Conservation (phyloP, 129 eudicot genomes). For the Ambrosia trifida region DNA sequence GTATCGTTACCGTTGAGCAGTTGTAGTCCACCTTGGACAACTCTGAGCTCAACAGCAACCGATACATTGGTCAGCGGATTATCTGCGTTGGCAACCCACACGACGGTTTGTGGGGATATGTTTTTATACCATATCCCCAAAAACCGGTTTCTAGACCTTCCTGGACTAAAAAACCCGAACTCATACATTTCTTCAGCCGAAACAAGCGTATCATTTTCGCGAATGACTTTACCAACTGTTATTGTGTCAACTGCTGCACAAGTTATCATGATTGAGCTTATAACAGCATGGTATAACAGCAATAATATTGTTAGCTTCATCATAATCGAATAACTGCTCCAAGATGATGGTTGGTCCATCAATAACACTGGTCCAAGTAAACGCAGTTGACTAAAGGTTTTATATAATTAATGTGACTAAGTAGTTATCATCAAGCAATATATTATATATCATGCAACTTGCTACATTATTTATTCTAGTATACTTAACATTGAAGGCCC, state of each 20-base stretch:
- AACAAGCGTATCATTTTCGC: conserved; percentile 45
- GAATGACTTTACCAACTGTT: conserved; percentile 3
- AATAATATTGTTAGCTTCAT: background rate
- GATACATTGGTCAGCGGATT: conserved; percentile 19
- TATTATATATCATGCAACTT: too few species aligned
- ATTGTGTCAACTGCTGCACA: conserved; percentile 28
- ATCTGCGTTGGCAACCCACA: conserved; percentile 41
- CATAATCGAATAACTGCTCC: conserved; percentile 3
- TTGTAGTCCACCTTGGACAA: conserved; percentile 14
- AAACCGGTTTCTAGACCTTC: conserved; percentile 18
- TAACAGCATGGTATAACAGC: background rate
- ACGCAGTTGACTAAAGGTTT: too few species aligned
- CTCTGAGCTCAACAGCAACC: conserved; percentile 27
- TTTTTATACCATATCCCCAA: conserved; percentile 40
- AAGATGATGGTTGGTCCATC: too few species aligned
- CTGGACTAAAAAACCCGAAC: conserved; percentile 49
- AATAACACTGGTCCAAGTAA: too few species aligned
- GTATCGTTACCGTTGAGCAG: conserved; percentile 14
- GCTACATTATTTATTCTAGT: too few species aligned
- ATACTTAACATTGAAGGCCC: too few species aligned
- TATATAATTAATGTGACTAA: too few species aligned
- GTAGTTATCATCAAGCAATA: too few species aligned
- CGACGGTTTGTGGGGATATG: conserved; percentile 23
- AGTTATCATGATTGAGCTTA: conserved; percentile 4
- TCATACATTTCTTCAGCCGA: conserved; percentile 37